Evolutionary conservation across 2,329 filamentous ascomycete species (phyloP).

Genomic region (Didymella lethalis): DNA sequence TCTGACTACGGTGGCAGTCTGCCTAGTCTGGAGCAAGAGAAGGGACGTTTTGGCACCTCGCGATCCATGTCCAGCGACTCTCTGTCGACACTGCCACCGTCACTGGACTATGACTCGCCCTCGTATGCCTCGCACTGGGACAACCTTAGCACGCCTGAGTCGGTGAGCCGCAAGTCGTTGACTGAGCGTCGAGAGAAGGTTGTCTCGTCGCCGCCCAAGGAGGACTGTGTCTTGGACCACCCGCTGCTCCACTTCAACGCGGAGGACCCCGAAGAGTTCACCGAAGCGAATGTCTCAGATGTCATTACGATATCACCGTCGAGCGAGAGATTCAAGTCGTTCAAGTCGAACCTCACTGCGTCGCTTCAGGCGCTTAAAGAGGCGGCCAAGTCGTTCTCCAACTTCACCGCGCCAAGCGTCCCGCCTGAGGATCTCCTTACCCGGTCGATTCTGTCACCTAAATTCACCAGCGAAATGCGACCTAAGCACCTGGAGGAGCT

Average conservation of each 20-base stretch:
- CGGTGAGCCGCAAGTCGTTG: conserved; percentile 37
- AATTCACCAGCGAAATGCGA: conserved; percentile 67
- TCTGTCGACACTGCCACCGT: conserved; percentile 58
- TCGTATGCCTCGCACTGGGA: conserved; percentile 56
- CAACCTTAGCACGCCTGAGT: conserved; percentile 46
- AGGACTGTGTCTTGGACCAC: conserved; percentile 65
- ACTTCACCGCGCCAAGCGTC: conserved; percentile 61
- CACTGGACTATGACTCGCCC: conserved; percentile 56
- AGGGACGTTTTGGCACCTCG: conserved; percentile 44
- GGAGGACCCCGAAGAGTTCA: conserved; percentile 45
- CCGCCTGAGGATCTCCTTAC: conserved; percentile 68
- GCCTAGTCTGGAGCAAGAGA: conserved; percentile 56
- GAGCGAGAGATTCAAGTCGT: conserved; percentile 55
- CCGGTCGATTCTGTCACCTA: conserved; percentile 65
- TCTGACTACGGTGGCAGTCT: conserved; percentile 50
- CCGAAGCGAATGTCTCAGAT: conserved; percentile 41
- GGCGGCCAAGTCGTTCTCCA: conserved; percentile 67
- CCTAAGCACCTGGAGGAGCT: conserved; percentile 62
- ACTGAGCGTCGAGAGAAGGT: conserved; percentile 55
- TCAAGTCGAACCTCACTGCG: conserved; percentile 70
- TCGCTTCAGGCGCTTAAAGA: conserved; percentile 68
- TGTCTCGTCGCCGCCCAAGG: conserved; percentile 57
- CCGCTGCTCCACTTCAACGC: conserved; percentile 59
- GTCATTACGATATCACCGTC: conserved; percentile 33
- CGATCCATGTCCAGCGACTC: conserved; percentile 67